Conservation (phyloP, 129 eudicot genomes). For the Apium graveolens region DNA sequence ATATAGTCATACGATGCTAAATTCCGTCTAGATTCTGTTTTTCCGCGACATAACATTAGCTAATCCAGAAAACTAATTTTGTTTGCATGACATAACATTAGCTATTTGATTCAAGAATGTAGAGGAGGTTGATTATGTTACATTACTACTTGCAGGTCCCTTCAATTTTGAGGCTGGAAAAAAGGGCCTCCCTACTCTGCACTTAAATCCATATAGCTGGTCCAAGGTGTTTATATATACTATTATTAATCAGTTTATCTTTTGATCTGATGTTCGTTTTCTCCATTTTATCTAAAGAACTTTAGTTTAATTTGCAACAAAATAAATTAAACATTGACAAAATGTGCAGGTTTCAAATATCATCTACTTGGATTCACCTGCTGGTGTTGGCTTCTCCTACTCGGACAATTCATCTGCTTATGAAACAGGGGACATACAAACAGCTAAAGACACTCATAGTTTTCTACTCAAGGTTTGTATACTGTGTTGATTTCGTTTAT, state of each 20-base stretch:
- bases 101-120: background rate
- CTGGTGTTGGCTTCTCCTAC: conserved; percentile 53
- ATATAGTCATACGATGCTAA: background rate
- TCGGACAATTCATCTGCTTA: conserved; percentile 15
- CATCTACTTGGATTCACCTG: conserved; percentile 52
- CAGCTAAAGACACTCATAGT: conserved; percentile 37
- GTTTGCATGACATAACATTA: background rate
- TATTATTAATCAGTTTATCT: background rate
- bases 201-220: conserved; percentile 49
- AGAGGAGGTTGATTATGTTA: background rate
- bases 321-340: background rate
- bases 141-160: conserved; percentile 30
- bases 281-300: background rate
- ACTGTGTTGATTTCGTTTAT: background rate
- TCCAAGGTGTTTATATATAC: conserved; percentile 23
- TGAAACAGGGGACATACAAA: conserved; percentile 32
- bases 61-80: background rate
- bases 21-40: background rate
- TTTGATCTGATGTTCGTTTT: background rate
- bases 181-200: conserved; percentile 37
- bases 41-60: background rate
- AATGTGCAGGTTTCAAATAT: conserved; percentile 38
- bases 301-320: background rate
- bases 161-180: conserved; percentile 40
- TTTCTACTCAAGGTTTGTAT: conserved; percentile 33